A percentile compares a stretch with the other conserved stretches of the same genome.
These are phyloP conservation scores for Pseudonitzschia delicatissima DNA, from an alignment of 108 stramenopile genomes.

Conservation along the genomic window DNA sequence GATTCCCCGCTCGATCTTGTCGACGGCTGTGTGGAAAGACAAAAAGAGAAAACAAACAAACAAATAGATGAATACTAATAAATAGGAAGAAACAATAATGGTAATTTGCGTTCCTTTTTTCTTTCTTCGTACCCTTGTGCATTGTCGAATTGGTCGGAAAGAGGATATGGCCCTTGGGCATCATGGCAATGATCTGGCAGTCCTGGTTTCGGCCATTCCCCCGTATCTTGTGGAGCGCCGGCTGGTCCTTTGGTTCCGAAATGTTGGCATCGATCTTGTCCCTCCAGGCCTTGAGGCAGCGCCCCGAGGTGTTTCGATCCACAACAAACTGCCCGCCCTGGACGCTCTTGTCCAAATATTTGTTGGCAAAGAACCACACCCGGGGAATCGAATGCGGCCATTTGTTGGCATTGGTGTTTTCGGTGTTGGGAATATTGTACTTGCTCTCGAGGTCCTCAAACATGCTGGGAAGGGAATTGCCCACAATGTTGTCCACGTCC, in stretches of 20 bases:
- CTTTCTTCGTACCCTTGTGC: no score
- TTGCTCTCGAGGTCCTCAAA: slow-evolving; percentile 10
- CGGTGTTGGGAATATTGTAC: slow-evolving; percentile 3
- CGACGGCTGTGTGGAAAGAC: not conserved
- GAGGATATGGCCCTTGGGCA: not conserved
- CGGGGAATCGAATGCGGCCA: not conserved
- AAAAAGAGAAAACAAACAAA: no score
- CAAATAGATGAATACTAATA: no score
- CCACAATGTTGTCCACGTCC: slow-evolving; percentile 16
- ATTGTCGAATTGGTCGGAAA: not conserved
- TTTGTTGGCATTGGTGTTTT: not conserved
- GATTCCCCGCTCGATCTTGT: not conserved
- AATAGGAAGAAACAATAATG: no score
- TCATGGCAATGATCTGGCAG: not conserved
- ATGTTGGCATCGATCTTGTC: slow-evolving; percentile 2
- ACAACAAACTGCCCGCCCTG: slow-evolving; percentile 19
- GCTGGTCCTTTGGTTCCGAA: not conserved
- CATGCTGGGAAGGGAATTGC: not conserved
- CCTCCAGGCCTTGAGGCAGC: slow-evolving; percentile 6
- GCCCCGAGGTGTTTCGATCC: slow-evolving; percentile 6
- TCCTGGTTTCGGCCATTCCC: not conserved
- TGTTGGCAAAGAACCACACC: slow-evolving; percentile 15
- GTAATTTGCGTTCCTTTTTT: no score
- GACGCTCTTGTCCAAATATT: not conserved
- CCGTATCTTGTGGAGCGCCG: not conserved